phyloP scores from a whole-genome alignment of 305 asterid genomes.

The Coffea humblotiana region DNA sequence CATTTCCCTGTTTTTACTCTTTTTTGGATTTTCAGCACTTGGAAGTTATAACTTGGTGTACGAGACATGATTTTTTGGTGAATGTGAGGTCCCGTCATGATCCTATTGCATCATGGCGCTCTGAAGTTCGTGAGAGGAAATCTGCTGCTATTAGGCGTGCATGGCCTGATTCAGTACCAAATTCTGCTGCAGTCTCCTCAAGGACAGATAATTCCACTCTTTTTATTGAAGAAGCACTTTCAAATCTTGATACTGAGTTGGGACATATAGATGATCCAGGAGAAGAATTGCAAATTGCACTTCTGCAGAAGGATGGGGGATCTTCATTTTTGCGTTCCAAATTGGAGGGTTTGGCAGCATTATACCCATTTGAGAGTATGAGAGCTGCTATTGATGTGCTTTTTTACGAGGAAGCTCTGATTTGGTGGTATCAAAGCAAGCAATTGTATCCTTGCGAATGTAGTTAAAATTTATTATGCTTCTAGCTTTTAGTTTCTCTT shows the following conservation, averaged over 20 bases:
- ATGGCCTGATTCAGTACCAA: slow-evolving; percentile 64
- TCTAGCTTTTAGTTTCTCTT: slow-evolving; percentile 13
- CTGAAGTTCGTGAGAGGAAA: slow-evolving; percentile 66
- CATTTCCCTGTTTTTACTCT: not conserved
- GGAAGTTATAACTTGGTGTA: slow-evolving; percentile 92
- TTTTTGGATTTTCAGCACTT: slow-evolving; percentile 61
- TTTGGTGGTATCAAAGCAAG: slow-evolving; percentile 85
- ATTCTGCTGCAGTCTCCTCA: slow-evolving; percentile 36
- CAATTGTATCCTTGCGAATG: slow-evolving; percentile 77
- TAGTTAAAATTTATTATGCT: not conserved
- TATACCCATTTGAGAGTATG: slow-evolving; percentile 82
- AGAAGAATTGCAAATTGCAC: slow-evolving; percentile 51
- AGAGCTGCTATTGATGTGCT: slow-evolving; percentile 85
- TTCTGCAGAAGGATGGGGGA: slow-evolving; percentile 47
- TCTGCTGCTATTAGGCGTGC: slow-evolving; percentile 68
- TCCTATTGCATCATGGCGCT: slow-evolving; percentile 61
- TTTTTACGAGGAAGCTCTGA: slow-evolving; percentile 87
- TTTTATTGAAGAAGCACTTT: slow-evolving; percentile 90
- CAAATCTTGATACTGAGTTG: slow-evolving; percentile 67
- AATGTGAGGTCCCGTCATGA: slow-evolving; percentile 52
- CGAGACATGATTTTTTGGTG: slow-evolving; percentile 74
- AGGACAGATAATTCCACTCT: slow-evolving; percentile 51
- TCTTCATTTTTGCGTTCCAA: slow-evolving; percentile 44
- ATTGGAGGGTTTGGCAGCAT: slow-evolving; percentile 69
- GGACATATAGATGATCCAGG: slow-evolving; percentile 43